Percentiles rank a stretch among this genome's conserved stretches.
These are phyloP conservation scores for Epichloe sylvatica DNA, from an alignment of 2,329 filamentous ascomycete genomes.

Conservation along the genomic window DNA sequence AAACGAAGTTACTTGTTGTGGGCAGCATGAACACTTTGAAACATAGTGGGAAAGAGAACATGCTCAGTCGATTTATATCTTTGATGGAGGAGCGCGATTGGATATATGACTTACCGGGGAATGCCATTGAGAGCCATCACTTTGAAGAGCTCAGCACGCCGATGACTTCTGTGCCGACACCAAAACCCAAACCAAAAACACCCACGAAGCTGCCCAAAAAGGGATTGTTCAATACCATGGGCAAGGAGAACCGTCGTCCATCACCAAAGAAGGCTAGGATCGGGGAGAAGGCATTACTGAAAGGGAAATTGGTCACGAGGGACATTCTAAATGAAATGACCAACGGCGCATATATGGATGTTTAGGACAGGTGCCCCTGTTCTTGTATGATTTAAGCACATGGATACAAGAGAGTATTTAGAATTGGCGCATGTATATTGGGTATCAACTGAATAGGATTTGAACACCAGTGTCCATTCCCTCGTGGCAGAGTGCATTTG, in stretches of 20 bases:
- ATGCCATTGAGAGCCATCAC: constrained; percentile 51
- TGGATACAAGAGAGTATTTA: not conserved
- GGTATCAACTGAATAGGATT: constrained; percentile 6
- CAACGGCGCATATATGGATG: constrained; percentile 23
- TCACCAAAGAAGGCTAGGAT: constrained; percentile 43
- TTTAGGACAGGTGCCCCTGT: not conserved
- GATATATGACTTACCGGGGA: constrained; percentile 57
- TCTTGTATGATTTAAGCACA: not conserved
- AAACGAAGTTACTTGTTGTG: constrained; percentile 79
- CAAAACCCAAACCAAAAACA: constrained; percentile 10
- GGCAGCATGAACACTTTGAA: constrained; percentile 72
- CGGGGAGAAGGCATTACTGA: constrained; percentile 48
- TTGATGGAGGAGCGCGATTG: constrained; percentile 69
- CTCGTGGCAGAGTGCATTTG: constrained; percentile 29
- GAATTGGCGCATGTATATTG: constrained; percentile 5
- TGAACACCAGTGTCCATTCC: not conserved
- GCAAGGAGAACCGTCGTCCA: constrained; percentile 33
- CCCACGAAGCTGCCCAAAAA: constrained; percentile 16
- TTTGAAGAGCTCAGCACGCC: constrained; percentile 48
- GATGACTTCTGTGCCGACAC: constrained; percentile 11
- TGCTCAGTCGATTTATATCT: constrained; percentile 61
- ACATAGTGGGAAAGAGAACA: constrained; percentile 54
- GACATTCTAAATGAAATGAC: constrained; percentile 66
- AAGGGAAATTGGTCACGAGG: constrained; percentile 53
- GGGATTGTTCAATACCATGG: constrained; percentile 10